These are phyloP conservation scores for Panellus pusillus DNA, from an alignment of 768 basidiomycete species.

Conservation along the genomic window DNA sequence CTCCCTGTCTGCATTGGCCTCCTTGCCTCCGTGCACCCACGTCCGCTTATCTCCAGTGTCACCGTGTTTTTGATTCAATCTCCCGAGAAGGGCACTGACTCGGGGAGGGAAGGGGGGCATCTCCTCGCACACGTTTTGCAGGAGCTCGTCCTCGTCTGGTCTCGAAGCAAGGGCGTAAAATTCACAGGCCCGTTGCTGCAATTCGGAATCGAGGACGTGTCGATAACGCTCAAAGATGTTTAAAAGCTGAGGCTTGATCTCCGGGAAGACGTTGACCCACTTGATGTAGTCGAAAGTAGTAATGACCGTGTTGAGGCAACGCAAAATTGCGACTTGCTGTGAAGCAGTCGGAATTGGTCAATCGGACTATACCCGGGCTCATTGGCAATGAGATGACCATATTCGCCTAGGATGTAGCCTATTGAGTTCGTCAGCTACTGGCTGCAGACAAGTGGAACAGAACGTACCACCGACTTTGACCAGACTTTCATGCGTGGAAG, in stretches of 20 bases:
- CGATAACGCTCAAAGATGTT: conserved; percentile 96
- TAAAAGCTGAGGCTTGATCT: conserved; percentile 92
- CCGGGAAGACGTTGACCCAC: conserved; percentile 99
- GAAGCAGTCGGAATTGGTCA: conserved; percentile 91
- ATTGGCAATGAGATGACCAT: conserved; percentile 96
- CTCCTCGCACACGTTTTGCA: conserved; percentile 96
- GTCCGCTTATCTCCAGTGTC: conserved; percentile 95
- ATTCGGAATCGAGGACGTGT: conserved; percentile 94
- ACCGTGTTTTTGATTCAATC: conserved; percentile 85
- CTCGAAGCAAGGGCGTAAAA: conserved; percentile 86
- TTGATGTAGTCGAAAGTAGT: conserved; percentile 98
- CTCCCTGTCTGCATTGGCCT: conserved; percentile 80
- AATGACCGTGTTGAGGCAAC: conserved; percentile 89
- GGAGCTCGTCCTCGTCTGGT: conserved; percentile 86
- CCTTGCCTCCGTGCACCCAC: conserved; percentile 95
- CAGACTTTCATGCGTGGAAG: conserved; percentile 87
- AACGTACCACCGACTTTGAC: conserved; percentile 91
- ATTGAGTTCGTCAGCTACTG: conserved; percentile 3
- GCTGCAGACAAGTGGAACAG: not conserved
- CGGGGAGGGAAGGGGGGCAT: conserved; percentile 99
- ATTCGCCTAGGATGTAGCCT: conserved; percentile 98
- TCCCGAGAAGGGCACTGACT: conserved; percentile 83
- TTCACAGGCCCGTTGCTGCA: conserved; percentile 98
- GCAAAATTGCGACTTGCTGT: conserved; percentile 95
- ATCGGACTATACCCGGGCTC: conserved; percentile 90